Percentiles rank a stretch among this genome's conserved stretches.
phyloP scores from a whole-genome alignment of 179 eudicot species.

The Actinidia chinensis region DNA sequence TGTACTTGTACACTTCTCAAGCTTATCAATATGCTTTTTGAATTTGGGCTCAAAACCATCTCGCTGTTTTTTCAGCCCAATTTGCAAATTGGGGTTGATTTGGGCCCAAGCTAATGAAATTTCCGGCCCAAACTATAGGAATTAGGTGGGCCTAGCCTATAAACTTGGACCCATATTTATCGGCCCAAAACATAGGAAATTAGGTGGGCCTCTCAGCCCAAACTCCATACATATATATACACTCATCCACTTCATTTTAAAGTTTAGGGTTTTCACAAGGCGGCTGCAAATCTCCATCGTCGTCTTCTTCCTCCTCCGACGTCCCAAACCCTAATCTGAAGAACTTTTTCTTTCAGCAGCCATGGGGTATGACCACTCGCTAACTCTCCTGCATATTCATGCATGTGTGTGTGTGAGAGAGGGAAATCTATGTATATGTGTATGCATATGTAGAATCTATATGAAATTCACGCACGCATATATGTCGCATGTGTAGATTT shows the following conservation, averaged over 20 bases:
- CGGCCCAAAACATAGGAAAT: too few relatives aligned
- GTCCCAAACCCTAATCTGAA: neutral
- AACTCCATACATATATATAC: neutral
- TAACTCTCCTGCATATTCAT: neutral
- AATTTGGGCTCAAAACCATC: too few relatives aligned
- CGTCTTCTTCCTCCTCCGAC: neutral
- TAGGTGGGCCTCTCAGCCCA: too few relatives aligned
- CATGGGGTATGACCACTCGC: constrained; percentile 19
- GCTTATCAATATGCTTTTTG: too few relatives aligned
- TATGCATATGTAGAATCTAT: neutral
- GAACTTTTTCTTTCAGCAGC: neutral
- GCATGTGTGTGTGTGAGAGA: neutral
- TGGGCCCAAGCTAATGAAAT: too few relatives aligned
- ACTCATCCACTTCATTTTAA: neutral
- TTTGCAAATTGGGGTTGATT: too few relatives aligned
- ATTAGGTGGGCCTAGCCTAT: neutral
- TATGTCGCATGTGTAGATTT: neutral
- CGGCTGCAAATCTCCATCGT: constrained; percentile 4
- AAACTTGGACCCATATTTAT: neutral
- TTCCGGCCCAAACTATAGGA: neutral
- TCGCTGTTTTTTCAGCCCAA: too few relatives aligned
- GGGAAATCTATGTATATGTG: neutral
- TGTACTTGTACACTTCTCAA: too few relatives aligned
- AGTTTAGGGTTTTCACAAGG: constrained; percentile 13
- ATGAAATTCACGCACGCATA: too few relatives aligned